Base-by-base conservation (phyloP, 2,329 filamentous ascomycete species). In the Coniochaeta sp. region DNA sequence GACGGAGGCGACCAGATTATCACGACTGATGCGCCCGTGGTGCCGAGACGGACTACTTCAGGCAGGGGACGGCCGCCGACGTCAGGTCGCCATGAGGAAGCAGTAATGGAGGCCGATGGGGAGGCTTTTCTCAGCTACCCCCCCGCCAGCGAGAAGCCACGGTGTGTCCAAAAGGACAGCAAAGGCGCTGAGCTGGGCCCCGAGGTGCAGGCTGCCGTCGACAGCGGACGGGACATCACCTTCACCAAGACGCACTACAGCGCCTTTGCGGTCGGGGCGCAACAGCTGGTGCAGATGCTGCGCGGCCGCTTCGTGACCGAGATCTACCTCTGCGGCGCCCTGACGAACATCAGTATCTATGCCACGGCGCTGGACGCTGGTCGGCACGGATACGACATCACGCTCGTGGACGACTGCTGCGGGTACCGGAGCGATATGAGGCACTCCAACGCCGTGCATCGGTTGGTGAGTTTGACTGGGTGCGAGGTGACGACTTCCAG, bases 351-450 rank as follows among this genome's bases (percentile, higher is more conserved):
- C 31, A 91, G 91, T 28, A 85, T 97, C 46, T 91, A 94, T 64
- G 92, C 94, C 7, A 96, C 92, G 1, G 91, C 91, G 3, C 77
- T 95, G 56, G 94, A 96, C 63, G 94, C 92, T 10, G 91, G 89
- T 1, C 82, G 87, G 18, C 87, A 96, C 66, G 94, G 91, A 4
- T 84, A 95, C 61, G 77, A 82, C n/a, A 89, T 96, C 61, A 94
- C 87, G 5, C 74, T 97, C 12, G 74, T 97, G 33, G 85, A 94
- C 50, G 91, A 97, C 65, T 96, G 91, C 66, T 82, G 95, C 51
- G 91, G 91, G 10, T 96, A 86, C 62, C 82, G 89, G 46, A 83
- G 76, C 59, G 80, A 83, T 53, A 67, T 73, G 16, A 82, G 89
- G 40, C 90, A 95, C 59, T 73, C 81, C 42, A 75, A 81, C 56